Evolutionary conservation across 768 basidiomycete genomes (phyloP), one percentile per base, ranked within the genome.

Genomic region (Hericium erinaceus): DNA sequence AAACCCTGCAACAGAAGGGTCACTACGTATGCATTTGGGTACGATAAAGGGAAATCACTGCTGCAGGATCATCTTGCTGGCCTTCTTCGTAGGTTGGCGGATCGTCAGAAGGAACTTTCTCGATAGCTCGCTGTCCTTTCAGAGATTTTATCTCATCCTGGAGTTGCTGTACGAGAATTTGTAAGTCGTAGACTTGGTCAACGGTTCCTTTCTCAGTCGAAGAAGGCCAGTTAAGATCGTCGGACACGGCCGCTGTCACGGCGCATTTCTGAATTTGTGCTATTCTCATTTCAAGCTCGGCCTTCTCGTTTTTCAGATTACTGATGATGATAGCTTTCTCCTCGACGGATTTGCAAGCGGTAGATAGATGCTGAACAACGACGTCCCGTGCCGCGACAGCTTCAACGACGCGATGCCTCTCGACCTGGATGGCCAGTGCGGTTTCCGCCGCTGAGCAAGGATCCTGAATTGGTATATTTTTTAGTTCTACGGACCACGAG

Each of bases 201-300:
- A 37, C 4, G 48, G 54, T n/a, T 24, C n/a, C 39, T 15, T 33
- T 20, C 33, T 50, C 39, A 4, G 20, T n/a, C 54, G 39, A 22
- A 18, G 52, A 24, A n/a, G 46, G 39, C 16, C 33, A 10, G 5
- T 33, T 10, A 10, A 10, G 33, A 8, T 33, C 7, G 33, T 33
- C 33, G 9, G 33, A 10, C 33, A 33, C 33, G 33, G 33, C 33
- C 9, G 33, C 33, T 33, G 33, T 1, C 33, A 10, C 33, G 8
- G 53, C 38, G 33, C 54, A 75, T 56, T 74, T 70, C 26, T 64
- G 57, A 20, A 52, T 8, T 33, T 33, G 56, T 69, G 72, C 39
- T 70, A 63, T 41, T 64, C 65, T 51, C 61, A 66, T 57, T 73
- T 74, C 22, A 39, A 64, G 41, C 18, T 60, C 53, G 24, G 54